phyloP scores from a whole-genome alignment of 169 alveolate genomes.

The Eimeria necatrix region DNA sequence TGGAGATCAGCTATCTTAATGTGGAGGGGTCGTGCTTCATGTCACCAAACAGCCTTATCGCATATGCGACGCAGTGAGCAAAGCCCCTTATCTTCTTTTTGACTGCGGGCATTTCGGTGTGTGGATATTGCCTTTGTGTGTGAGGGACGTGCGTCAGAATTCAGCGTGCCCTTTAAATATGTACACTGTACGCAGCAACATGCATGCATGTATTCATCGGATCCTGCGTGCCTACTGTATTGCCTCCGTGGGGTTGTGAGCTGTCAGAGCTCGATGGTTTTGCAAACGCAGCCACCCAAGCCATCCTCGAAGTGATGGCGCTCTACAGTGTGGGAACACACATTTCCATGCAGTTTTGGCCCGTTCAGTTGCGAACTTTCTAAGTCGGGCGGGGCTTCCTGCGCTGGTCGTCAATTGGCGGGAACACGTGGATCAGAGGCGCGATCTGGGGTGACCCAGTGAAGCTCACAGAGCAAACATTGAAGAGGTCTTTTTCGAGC shows the following conservation, averaged over 20 bases:
- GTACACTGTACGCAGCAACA: neutral
- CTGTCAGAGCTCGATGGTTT: neutral
- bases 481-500: slow-evolving; percentile 37
- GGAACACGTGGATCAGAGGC: neutral
- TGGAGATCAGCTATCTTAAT: slow-evolving; percentile 13
- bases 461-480: slow-evolving; percentile 46
- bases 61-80: slow-evolving; percentile 42
- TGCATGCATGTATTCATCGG: neutral
- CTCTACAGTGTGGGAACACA: neutral
- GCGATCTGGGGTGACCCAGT: slow-evolving; percentile 11
- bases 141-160: neutral
- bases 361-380: neutral
- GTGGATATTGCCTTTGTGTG: slow-evolving; percentile 13
- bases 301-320: neutral
- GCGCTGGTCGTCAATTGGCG: slow-evolving; percentile 48
- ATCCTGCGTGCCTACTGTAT: neutral
- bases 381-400: slow-evolving; percentile 1
- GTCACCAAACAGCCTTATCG: slow-evolving; percentile 15
- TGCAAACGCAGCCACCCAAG: slow-evolving; percentile 27
- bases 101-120: slow-evolving; percentile 48
- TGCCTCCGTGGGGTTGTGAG: neutral
- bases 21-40: slow-evolving; percentile 3
- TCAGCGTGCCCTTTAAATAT: slow-evolving; percentile 3
- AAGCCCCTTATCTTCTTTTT: neutral
- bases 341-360: neutral